Percentiles rank a stretch among this genome's conserved stretches.
These are phyloP conservation scores for Fusarium illudens DNA, from an alignment of 2,329 filamentous ascomycete genomes.

Conservation along the genomic window DNA sequence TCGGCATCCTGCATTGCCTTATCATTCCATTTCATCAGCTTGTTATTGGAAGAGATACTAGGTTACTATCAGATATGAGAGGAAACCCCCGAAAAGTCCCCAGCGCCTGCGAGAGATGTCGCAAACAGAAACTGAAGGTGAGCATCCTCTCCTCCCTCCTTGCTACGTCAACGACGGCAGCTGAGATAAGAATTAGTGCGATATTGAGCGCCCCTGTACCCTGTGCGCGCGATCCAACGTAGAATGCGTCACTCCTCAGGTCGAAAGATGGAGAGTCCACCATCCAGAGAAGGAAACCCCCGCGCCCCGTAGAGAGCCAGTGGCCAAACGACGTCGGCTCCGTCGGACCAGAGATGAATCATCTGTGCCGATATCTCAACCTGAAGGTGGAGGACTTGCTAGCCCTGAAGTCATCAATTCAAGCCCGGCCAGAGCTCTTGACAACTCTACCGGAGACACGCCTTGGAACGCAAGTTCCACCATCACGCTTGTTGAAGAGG, in stretches of 20 bases:
- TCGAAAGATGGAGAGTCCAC: neutral
- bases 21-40: neutral
- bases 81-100: neutral
- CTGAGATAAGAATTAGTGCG: constrained; percentile 14
- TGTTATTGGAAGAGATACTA: neutral
- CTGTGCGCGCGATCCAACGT: constrained; percentile 41
- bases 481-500: constrained; percentile 15
- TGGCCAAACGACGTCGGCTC: neutral
- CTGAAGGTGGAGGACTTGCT: neutral
- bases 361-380: neutral
- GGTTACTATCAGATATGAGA: neutral
- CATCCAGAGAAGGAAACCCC: neutral
- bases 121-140: constrained; percentile 16
- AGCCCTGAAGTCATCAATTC: neutral
- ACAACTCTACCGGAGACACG: neutral
- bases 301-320: neutral
- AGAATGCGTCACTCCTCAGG: constrained; percentile 27
- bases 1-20: neutral
- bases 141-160: neutral
- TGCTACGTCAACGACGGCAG: neutral
- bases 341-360: neutral
- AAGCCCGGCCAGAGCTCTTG: neutral
- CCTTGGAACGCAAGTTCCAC: constrained; percentile 21
- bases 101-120: constrained; percentile 15
- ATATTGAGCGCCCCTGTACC: constrained; percentile 44